Evolutionary conservation across 768 basidiomycete genomes (phyloP).

Genomic region (Imleria badia): DNA sequence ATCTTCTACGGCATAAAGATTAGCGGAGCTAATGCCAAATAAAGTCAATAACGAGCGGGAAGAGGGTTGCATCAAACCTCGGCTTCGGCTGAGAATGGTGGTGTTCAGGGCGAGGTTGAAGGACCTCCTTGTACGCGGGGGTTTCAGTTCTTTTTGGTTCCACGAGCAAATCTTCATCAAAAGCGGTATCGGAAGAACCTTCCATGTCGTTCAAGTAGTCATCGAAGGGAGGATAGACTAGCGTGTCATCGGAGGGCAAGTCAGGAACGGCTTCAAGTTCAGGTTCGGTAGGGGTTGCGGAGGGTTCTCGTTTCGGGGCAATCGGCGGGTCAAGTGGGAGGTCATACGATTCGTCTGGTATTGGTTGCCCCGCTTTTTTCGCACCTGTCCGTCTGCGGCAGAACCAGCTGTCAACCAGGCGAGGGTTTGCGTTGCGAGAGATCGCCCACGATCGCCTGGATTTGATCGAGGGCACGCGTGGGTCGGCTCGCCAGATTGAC

Average conservation of each 20-base stretch:
- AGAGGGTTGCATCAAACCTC: constrained; percentile 18
- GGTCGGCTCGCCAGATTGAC: constrained; percentile 30
- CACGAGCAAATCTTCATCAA: constrained; percentile 5
- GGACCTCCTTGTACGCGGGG: constrained; percentile 18
- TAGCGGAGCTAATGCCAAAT: constrained; percentile 5
- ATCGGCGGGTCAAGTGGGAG: constrained; percentile 13
- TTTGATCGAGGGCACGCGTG: constrained; percentile 27
- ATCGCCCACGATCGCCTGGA: constrained; percentile 30
- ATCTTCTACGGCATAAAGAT: neutral
- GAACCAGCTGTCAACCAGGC: constrained; percentile 28
- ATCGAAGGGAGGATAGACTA: constrained; percentile 10
- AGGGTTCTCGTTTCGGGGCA: constrained; percentile 12
- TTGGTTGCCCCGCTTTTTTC: constrained; percentile 21
- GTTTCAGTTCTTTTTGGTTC: neutral
- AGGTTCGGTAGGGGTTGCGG: neutral
- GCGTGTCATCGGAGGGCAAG: constrained; percentile 26
- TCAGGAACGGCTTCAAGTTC: constrained; percentile 1
- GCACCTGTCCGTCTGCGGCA: constrained; percentile 23
- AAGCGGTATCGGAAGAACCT: constrained; percentile 24
- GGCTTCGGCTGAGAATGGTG: neutral
- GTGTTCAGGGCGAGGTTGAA: neutral
- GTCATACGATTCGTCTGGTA: constrained; percentile 22
- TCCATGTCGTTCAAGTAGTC: constrained; percentile 10
- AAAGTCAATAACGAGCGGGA: constrained; percentile 11
- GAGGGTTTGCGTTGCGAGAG: constrained; percentile 19